A percentile compares a stretch with the other conserved stretches of the same genome.
Conservation (phyloP, 1,284 basidiomycete species). For the Phlebopus sp. region DNA sequence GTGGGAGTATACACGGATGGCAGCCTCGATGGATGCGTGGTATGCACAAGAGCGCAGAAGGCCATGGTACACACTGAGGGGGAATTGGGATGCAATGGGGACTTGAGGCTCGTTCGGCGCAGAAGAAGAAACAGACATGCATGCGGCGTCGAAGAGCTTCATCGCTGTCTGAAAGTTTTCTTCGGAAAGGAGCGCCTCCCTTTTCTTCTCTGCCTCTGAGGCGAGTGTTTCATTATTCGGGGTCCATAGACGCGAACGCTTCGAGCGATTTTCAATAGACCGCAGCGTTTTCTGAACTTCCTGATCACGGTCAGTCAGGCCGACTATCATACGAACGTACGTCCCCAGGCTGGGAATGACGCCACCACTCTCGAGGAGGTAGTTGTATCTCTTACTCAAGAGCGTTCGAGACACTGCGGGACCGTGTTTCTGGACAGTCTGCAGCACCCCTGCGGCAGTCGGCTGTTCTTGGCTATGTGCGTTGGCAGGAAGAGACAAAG, state of each 20-base stretch:
- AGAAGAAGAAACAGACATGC: constrained; percentile 30
- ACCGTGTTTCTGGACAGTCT: constrained; percentile 59
- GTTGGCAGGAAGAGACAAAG: constrained; percentile 44
- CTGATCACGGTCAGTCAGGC: constrained; percentile 69
- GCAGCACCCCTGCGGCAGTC: constrained; percentile 50
- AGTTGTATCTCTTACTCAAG: constrained; percentile 73
- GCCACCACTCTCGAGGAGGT: constrained; percentile 66
- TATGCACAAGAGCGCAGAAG: constrained; percentile 68
- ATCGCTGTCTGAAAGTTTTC: constrained; percentile 72
- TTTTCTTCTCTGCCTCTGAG: constrained; percentile 31
- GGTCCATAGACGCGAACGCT: constrained; percentile 30
- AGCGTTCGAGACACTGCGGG: constrained; percentile 51
- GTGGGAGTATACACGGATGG: constrained; percentile 67
- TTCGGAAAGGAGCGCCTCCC: constrained; percentile 51
- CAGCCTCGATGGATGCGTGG: constrained; percentile 59
- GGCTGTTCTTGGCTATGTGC: constrained; percentile 33
- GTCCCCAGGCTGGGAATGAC: constrained; percentile 68
- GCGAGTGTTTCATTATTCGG: constrained; percentile 20
- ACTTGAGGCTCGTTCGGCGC: background rate
- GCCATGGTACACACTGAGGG: constrained; percentile 44
- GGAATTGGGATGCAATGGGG: constrained; percentile 28
- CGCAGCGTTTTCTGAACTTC: constrained; percentile 58
- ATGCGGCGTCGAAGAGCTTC: constrained; percentile 66
- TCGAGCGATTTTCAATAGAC: constrained; percentile 43
- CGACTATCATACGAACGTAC: constrained; percentile 67